Evolutionary conservation across 2,329 filamentous ascomycete genomes (phyloP), one percentile per base, ranked within the genome.

Genomic region (Xylariaceae sp.): DNA sequence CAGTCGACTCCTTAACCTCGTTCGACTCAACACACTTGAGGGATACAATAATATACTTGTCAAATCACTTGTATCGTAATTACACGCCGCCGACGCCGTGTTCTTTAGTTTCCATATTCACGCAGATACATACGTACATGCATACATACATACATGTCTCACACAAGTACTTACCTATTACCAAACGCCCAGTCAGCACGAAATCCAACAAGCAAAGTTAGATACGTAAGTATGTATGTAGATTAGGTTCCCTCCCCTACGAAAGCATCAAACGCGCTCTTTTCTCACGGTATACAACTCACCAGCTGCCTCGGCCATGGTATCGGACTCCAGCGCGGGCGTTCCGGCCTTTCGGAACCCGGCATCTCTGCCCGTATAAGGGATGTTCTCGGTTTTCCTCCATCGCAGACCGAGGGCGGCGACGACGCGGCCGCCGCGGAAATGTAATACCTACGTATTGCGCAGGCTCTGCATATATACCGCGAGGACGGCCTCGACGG

Each of bases 381-480:
- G n/a, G n/a, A 3, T 12, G 23, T 16, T 76, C 72, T 82, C 80
- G 46, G 84, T 79, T 50, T 79, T 83, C 74, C 75, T 81, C 80
- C 81, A 84, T 65, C 77, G 70, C 56, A 85, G 61, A 12, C 74
- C 77, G 0, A 77, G 66, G 2, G 72, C 74, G 2, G 71, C 66
- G 3, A 81, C 43, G 53, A 84, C 0, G 79, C 78, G 57, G 77
- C 79, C 0, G 76, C 81, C 0, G 80, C 72, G 0, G 79, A 77
- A 51, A 84, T 79, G 62, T 80, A 84, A 58, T 77, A 26, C 23
- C 79, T 77, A 26, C 23, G 79, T 77, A 46, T 81, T 69, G 18
- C 77, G 74, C 61, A 85, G 66, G 0, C 80, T 81, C 1, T 62
- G 63, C 70, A 81, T 78, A 67, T 83, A 83, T 0, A 79, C 78